Base-by-base conservation (phyloP, 768 basidiomycete genomes). In the Rhizopogon rudus region DNA sequence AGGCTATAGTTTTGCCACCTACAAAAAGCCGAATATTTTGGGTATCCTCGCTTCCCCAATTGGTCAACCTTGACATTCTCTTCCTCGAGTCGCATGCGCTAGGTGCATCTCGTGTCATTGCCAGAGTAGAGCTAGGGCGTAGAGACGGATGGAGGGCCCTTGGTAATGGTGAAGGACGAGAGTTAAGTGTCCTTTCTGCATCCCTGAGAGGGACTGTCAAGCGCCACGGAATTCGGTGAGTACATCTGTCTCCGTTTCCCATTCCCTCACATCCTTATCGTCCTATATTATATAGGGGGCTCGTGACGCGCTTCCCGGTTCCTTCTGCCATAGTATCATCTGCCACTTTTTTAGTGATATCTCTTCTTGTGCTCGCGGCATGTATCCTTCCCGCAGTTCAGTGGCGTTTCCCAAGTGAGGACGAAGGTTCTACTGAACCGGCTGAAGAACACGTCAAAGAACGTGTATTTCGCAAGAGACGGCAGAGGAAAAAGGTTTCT, bases 51-150 rank as follows among this genome's bases (percentile, higher is more conserved):
- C 66, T 65, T 40, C 76, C 80, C 14, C 71, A 65, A 16, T 71
- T 76, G 4, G 63, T 82, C 29, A 68, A 73, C 42, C 51, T 91
- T 41, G 70, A 78, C 6, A 66, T 93, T 10, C 80, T 79, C 0
- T 72, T 93, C 53, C 60, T 92, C n/a, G 62, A 73, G 2, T 75
- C 81, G 25, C 85, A 83, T 62, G 65, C 76, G 22, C 65, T 81
- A 5, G 75, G 75, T 2, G 75, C 75, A 28, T 73, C 81, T 13
- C 70, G 70, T 12, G 65, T 87, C 13, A 62, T 72, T 46, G 91
- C 86, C n/a, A 71, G 67, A 49, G 74, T 93, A n/a, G 80, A 88
- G 62, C 65, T 93, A 42, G 91, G 91, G 4, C 82, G 91, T 42
- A 75, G 70, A 12, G 91, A 93, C 65, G 73, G 73, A 33, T 93